Percentiles rank a stretch among this genome's conserved stretches.
Conservation (phyloP, 495 filamentous ascomycete genomes). For the Podospora bellae-mahoneyi region DNA sequence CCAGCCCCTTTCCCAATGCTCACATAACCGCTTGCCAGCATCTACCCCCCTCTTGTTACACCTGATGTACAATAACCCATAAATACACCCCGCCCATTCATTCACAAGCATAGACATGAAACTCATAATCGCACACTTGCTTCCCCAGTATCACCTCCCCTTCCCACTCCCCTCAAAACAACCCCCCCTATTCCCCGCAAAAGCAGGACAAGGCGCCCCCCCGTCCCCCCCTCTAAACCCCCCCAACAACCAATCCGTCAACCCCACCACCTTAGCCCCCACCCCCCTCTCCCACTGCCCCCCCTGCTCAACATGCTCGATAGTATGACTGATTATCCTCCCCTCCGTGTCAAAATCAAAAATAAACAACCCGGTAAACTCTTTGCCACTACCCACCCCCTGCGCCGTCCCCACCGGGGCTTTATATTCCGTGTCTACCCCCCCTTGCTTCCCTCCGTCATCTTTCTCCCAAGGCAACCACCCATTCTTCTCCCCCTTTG, state of each 20-base stretch:
- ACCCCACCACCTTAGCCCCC: slow-evolving; percentile 68
- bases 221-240: slow-evolving; percentile 39
- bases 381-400: slow-evolving; percentile 33
- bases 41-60: background rate
- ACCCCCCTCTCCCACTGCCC: slow-evolving; percentile 61
- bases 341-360: slow-evolving; percentile 95
- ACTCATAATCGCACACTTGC: background rate
- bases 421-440: slow-evolving; percentile 11
- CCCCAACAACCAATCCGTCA: slow-evolving; percentile 87
- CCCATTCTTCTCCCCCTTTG: background rate
- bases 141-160: slow-evolving; percentile 15
- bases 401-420: slow-evolving; percentile 29
- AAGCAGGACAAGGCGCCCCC: slow-evolving; percentile 32
- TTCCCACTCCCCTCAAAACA: slow-evolving; percentile 1
- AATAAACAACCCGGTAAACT: slow-evolving; percentile 82
- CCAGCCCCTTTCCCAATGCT: background rate
- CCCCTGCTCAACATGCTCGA: slow-evolving; percentile 83
- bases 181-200: slow-evolving; percentile 17
- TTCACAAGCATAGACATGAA: background rate
- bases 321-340: slow-evolving; percentile 77
- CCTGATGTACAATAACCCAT: background rate
- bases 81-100: background rate
- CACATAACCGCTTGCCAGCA: background rate
- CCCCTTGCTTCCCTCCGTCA: background rate
- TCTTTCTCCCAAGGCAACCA: slow-evolving; percentile 3